Evolutionary conservation across 306 rosid species (phyloP).

Genomic region (Cercis canadensis): DNA sequence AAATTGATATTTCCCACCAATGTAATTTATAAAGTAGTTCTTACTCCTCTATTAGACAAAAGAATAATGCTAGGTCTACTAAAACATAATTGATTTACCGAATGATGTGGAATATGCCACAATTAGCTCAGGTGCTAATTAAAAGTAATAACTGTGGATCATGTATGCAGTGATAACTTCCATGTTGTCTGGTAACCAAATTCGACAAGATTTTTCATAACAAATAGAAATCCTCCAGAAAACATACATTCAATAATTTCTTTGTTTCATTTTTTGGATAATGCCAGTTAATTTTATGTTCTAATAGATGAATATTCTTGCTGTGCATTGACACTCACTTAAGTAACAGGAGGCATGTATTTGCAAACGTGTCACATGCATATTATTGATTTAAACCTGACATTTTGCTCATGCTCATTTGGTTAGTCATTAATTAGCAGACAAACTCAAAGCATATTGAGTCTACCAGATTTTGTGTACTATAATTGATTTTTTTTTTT

Average conservation of each 20-base stretch:
- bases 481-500: background rate
- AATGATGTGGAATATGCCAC: background rate
- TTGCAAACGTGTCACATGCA: background rate
- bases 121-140: background rate
- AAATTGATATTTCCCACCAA: slow-evolving; percentile 31
- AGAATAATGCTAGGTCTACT: slow-evolving; percentile 21
- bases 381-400: background rate
- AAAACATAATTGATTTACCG: slow-evolving; percentile 2
- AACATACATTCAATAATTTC: background rate
- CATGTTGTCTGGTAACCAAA: background rate
- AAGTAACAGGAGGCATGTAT: slow-evolving; percentile 1
- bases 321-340: background rate
- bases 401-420: slow-evolving; percentile 16
- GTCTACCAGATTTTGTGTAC: background rate
- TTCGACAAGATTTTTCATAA: background rate
- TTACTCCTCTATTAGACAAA: slow-evolving; percentile 12
- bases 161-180: background rate
- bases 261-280: background rate
- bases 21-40: slow-evolving; percentile 19
- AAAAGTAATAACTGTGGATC: background rate
- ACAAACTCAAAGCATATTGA: background rate
- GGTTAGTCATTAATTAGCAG: background rate
- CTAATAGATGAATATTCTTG: slow-evolving; percentile 21
- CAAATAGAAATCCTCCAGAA: background rate
- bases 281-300: slow-evolving; percentile 7